Evolutionary conservation across 495 filamentous ascomycete genomes (phyloP).

Genomic region (Aspergillus olivimuriae): DNA sequence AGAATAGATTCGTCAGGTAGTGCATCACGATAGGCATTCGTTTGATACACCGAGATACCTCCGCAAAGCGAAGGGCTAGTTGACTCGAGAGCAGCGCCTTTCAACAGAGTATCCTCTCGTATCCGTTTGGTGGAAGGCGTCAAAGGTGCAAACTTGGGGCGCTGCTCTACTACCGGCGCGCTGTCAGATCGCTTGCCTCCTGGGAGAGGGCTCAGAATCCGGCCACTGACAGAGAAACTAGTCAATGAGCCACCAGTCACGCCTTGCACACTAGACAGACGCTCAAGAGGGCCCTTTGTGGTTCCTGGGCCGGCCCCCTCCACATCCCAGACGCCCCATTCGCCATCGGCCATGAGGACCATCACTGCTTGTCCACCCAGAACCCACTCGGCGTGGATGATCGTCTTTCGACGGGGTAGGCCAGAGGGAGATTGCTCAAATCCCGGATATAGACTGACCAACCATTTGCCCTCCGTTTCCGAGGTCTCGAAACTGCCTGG

Average conservation of each 20-base stretch:
- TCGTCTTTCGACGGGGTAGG: conserved; percentile 56
- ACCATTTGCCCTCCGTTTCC: conserved; percentile 48
- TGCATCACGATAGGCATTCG: conserved; percentile 38
- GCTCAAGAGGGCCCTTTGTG: conserved; percentile 48
- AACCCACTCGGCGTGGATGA: conserved; percentile 80
- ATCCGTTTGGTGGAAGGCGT: conserved; percentile 71
- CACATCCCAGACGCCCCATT: conserved; percentile 94
- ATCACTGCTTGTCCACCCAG: conserved; percentile 71
- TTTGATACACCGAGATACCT: conserved; percentile 55
- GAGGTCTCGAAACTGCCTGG: conserved; percentile 27
- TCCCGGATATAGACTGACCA: conserved; percentile 62
- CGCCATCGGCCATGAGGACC: conserved; percentile 71
- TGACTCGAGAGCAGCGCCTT: conserved; percentile 28
- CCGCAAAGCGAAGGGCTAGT: conserved; percentile 44
- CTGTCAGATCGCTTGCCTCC: conserved; percentile 24
- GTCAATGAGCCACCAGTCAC: conserved; percentile 59
- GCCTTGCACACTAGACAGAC: conserved; percentile 48
- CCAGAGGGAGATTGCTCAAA: conserved; percentile 44
- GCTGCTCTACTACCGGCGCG: conserved; percentile 34
- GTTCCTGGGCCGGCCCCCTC: conserved; percentile 56
- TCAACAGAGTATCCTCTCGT: conserved; percentile 49
- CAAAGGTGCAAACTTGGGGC: conserved; percentile 68
- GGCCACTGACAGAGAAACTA: conserved; percentile 63
- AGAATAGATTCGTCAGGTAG: conserved; percentile 58
- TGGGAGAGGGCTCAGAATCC: conserved; percentile 42